Conservation (phyloP, 139 green algal genomes). For the Picocystis salinarum region DNA sequence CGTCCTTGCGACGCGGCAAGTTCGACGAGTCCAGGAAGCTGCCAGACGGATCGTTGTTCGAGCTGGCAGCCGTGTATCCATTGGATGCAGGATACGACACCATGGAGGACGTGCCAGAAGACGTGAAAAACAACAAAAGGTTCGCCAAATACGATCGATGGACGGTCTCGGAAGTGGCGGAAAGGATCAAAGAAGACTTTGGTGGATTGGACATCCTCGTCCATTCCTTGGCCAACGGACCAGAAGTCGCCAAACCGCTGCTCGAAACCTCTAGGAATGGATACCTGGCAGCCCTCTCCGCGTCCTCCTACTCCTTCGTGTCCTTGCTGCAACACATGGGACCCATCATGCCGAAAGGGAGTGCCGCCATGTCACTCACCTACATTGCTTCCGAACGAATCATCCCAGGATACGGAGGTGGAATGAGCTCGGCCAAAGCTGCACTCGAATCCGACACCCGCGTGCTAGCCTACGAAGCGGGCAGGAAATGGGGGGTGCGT, state of each 20-base stretch:
- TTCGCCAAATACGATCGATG: slow-evolving; percentile 66
- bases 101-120: slow-evolving; percentile 80
- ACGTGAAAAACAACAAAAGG: slow-evolving; percentile 85
- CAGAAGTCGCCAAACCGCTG: slow-evolving; percentile 88
- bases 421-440: slow-evolving; percentile 93
- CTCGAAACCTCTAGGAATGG: slow-evolving; percentile 81
- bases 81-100: slow-evolving; percentile 98
- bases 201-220: slow-evolving; percentile 91
- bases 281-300: slow-evolving; percentile 90
- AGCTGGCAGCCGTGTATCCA: slow-evolving; percentile 80
- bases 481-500: slow-evolving; percentile 70
- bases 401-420: slow-evolving; percentile 93
- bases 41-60: slow-evolving; percentile 72
- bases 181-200: slow-evolving; percentile 53
- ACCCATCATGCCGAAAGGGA: slow-evolving; percentile 37
- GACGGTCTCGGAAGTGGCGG: slow-evolving; percentile 76
- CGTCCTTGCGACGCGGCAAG: slow-evolving; percentile 64
- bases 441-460: slow-evolving; percentile 86
- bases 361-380: slow-evolving; percentile 76
- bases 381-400: slow-evolving; percentile 80
- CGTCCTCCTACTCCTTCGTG: slow-evolving; percentile 88
- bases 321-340: slow-evolving; percentile 72
- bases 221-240: slow-evolving; percentile 95
- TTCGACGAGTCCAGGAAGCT: slow-evolving; percentile 86
- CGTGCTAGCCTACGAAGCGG: slow-evolving; percentile 94